These are phyloP conservation scores for Phytophthora megakarya DNA, from an alignment of 352 stramenopile genomes.

Conservation along the genomic window DNA sequence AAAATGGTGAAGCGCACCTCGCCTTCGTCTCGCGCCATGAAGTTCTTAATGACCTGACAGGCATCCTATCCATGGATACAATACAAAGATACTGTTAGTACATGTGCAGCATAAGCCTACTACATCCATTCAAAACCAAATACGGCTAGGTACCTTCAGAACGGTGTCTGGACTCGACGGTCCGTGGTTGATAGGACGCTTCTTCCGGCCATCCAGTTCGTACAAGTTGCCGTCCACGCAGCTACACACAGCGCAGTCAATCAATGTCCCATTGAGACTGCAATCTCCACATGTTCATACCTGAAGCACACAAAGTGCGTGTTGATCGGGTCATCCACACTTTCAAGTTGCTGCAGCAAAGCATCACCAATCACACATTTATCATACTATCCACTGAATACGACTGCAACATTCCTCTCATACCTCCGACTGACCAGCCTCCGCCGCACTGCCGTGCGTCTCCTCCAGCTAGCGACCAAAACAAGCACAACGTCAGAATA, in stretches of 20 bases:
- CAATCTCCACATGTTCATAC: conserved; percentile 17
- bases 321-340: conserved; percentile 92
- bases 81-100: no score
- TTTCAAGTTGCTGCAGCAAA: conserved; percentile 74
- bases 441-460: conserved; percentile 90
- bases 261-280: not conserved
- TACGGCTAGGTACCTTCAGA: conserved; percentile 74
- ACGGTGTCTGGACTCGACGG: conserved; percentile 84
- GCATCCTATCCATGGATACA: conserved; percentile 76
- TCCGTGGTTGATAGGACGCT: conserved; percentile 94
- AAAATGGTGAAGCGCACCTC: conserved; percentile 96
- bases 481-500: conserved; percentile 7
- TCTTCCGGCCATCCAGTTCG: conserved; percentile 96
- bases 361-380: not conserved
- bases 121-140: no score
- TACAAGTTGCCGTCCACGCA: conserved; percentile 93
- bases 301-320: conserved; percentile 98
- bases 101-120: no score
- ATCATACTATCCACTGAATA: not conserved
- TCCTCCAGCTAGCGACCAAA: conserved; percentile 86
- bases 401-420: not conserved
- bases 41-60: conserved; percentile 90
- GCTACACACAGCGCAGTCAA: conserved; percentile 34
- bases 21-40: conserved; percentile 94
- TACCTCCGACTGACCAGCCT: conserved; percentile 90